A percentile compares a stretch with the other conserved stretches of the same genome.
phyloP scores from a whole-genome alignment of 495 filamentous ascomycete genomes.

The Xylaria curta region DNA sequence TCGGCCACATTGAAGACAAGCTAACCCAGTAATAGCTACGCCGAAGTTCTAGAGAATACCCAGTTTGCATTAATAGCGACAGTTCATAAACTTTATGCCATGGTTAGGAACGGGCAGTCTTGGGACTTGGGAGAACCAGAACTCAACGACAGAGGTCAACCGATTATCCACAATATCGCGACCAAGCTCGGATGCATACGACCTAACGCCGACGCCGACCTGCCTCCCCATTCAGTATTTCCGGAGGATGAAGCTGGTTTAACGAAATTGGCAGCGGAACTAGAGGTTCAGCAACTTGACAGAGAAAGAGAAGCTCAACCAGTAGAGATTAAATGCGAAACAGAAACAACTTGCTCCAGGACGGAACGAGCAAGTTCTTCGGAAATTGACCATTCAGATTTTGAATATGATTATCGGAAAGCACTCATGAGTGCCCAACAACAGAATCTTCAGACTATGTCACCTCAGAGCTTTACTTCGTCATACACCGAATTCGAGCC shows the following conservation, averaged over 20 bases:
- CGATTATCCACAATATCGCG: conserved; percentile 63
- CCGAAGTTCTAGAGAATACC: conserved; percentile 64
- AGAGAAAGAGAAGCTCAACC: conserved; percentile 37
- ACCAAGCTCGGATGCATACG: conserved; percentile 63
- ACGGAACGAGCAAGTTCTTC: conserved; percentile 59
- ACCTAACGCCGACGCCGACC: conserved; percentile 59
- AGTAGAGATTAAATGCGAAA: conserved; percentile 44
- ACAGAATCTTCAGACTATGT: conserved; percentile 49
- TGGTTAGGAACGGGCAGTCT: conserved; percentile 59
- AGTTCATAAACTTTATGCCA: conserved; percentile 63
- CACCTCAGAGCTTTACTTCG: conserved; percentile 51
- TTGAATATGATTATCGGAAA: conserved; percentile 57
- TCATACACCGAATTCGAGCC: conserved; percentile 52
- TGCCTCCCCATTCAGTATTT: conserved; percentile 58
- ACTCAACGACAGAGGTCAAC: conserved; percentile 61
- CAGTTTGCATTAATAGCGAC: conserved; percentile 63
- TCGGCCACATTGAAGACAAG: background rate
- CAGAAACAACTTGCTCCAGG: conserved; percentile 43
- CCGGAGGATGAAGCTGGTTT: conserved; percentile 61
- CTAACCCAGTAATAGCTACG: conserved; percentile 52
- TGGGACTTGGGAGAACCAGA: conserved; percentile 64
- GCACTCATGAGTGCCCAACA: conserved; percentile 42
- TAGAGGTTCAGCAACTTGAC: conserved; percentile 52
- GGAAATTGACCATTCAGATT: conserved; percentile 58
- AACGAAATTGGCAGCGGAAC: conserved; percentile 54